phyloP scores from a whole-genome alignment of 176 grass and related monocot species.

The Alloteropsis semialata region DNA sequence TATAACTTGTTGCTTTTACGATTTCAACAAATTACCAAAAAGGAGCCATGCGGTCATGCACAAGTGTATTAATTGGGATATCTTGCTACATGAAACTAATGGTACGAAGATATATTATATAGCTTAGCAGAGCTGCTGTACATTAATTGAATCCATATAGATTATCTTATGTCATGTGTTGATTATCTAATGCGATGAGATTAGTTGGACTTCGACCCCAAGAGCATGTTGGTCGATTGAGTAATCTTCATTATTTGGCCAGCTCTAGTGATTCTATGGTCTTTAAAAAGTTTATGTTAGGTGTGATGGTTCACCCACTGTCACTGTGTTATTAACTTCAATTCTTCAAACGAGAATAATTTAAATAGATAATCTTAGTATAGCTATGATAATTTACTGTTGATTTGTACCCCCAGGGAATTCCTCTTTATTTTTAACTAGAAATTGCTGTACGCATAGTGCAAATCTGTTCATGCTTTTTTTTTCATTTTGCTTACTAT shows the following conservation, averaged over 20 bases:
- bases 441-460: background rate
- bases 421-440: background rate
- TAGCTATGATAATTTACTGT: constrained; percentile 1
- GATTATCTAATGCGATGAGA: background rate
- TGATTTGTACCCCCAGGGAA: background rate
- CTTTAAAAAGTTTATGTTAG: background rate
- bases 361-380: background rate
- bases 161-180: background rate
- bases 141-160: background rate
- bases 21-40: background rate
- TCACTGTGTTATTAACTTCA: background rate
- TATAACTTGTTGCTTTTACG: background rate
- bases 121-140: background rate
- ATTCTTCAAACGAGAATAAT: background rate
- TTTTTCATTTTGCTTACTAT: background rate
- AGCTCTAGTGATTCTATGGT: background rate
- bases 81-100: background rate
- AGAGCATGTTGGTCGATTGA: background rate
- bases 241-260: background rate
- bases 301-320: background rate
- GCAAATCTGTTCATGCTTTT: background rate
- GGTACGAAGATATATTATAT: background rate
- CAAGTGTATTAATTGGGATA: background rate
- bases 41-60: background rate
- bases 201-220: constrained; percentile 9